A percentile compares a stretch with the other conserved stretches of the same genome.
Evolutionary conservation across 495 filamentous ascomycete genomes (phyloP).

Genomic region (Podospora appendiculata): DNA sequence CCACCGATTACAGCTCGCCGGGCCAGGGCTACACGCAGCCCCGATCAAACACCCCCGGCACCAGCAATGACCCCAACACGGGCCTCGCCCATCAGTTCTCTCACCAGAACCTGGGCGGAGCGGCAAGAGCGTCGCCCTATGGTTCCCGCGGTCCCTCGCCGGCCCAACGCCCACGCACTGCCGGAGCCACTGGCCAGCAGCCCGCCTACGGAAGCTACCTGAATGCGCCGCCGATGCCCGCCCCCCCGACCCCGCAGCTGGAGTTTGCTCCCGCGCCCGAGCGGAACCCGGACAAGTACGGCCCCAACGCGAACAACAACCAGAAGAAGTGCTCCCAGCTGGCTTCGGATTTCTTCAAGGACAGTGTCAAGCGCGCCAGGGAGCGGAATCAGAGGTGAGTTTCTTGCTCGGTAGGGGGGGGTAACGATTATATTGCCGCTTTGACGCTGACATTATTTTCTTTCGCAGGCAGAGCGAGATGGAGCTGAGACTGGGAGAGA

Average conservation of each 20-base stretch:
- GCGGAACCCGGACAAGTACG: constrained; percentile 69
- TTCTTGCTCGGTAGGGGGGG: not conserved
- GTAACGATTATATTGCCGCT: too few relatives aligned
- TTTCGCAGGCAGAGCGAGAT: constrained; percentile 73
- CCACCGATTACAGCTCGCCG: constrained; percentile 22
- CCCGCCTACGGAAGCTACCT: constrained; percentile 55
- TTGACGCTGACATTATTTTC: not conserved
- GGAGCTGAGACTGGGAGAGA: constrained; percentile 70
- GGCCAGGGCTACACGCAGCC: constrained; percentile 47
- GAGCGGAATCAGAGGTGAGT: constrained; percentile 84
- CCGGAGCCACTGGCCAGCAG: constrained; percentile 54
- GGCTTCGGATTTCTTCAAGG: constrained; percentile 87
- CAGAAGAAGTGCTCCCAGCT: constrained; percentile 69
- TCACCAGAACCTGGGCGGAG: constrained; percentile 83
- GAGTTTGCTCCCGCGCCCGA: constrained; percentile 56
- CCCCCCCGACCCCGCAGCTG: constrained; percentile 24
- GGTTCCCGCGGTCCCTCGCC: constrained; percentile 60
- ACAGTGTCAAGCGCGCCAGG: constrained; percentile 84
- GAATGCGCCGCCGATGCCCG: constrained; percentile 48
- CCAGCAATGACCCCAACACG: constrained; percentile 61
- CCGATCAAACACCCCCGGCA: constrained; percentile 46
- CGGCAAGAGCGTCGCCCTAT: constrained; percentile 58
- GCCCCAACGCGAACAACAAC: constrained; percentile 52
- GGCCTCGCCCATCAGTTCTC: constrained; percentile 93
- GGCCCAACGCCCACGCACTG: constrained; percentile 68